These are phyloP conservation scores for Phyllosticta ampelicida DNA, from an alignment of 2,329 filamentous ascomycete genomes.

Conservation along the genomic window DNA sequence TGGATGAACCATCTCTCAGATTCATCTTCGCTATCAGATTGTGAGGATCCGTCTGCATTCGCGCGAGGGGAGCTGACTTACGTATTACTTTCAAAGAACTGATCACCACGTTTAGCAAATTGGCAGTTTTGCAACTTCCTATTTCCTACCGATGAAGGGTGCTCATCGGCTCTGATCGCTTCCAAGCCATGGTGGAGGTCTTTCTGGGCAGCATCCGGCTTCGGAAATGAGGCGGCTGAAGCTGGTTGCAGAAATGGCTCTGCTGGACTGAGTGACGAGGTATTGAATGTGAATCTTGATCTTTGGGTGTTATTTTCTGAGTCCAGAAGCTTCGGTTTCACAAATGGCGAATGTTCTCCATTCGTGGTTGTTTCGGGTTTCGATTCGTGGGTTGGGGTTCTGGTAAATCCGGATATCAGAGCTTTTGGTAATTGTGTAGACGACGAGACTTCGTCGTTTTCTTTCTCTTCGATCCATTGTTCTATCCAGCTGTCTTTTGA, in stretches of 20 bases:
- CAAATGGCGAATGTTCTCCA: not conserved
- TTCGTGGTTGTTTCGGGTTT: no score
- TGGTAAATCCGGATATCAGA: no score
- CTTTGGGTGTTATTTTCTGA: not conserved
- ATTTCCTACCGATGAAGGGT: not conserved
- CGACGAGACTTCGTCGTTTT: no score
- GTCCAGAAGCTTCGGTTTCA: not conserved
- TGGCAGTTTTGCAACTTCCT: not conserved
- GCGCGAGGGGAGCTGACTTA: not conserved
- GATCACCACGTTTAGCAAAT: not conserved
- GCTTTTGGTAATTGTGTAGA: no score
- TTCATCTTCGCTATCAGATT: not conserved
- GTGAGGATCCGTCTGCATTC: not conserved
- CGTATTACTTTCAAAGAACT: not conserved
- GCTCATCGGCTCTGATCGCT: not conserved
- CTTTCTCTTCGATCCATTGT: no score
- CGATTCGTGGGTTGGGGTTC: not conserved
- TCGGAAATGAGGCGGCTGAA: not conserved
- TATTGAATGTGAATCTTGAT: not conserved
- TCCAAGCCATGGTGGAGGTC: not conserved
- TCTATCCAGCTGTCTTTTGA: no score
- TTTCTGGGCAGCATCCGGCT: not conserved
- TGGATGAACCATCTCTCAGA: not conserved
- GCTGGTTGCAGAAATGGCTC: not conserved
- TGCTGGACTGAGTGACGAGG: not conserved